Base-by-base conservation (phyloP, 257 asterid species). In the Solanum ossicruentum region DNA sequence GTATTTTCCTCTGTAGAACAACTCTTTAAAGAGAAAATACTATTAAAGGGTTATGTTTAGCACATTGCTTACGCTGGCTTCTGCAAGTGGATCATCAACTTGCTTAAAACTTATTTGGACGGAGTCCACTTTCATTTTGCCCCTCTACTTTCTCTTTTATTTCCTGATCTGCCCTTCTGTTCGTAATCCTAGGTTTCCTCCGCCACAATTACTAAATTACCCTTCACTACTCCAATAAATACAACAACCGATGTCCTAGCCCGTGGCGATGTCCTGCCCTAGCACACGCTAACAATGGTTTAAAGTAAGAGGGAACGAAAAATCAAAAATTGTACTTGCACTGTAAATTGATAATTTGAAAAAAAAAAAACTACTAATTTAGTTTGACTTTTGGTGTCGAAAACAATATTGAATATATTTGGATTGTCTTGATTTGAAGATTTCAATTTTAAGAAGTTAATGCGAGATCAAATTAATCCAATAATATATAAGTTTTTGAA, bases 81-180 rank as follows among this genome's bases (percentile, higher is more conserved):
- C 13, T 70, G 96, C 97, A 94, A 94, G 96, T 94, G 91, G 97
- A 80, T 49, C 75, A 6, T 86, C 97, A 91, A 94, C 86, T 94
- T 92, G 98, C 90, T 66, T 10, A 45, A 72, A 84, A 85, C 65
- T 81, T 10, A 18, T 88, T 84, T 86, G 89, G 93, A 91, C 89
- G 85, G 16, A 63, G 88, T 87, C 91, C 47, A 8, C 12, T 39
- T 60, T 6, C 43, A 39, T 85, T 87, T 49, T 84, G 52, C 84
- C 94, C 92, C 51, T 52, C 4, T 23, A 0, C 49, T 49, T 84
- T 81, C 13, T 1, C 58, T 65, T 7, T 86, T 83, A 83, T 93
- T 90, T 92, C 93, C 86, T 73, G 45, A 81, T 75, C 18, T 80
- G 84, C 88, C 89, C 5, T 3, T 2, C 47, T 0, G 10, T 66